Evolutionary conservation across 2,329 filamentous ascomycete species (phyloP), one percentile per base, ranked within the genome.

Genomic region (Hirsutella rhossiliensis): DNA sequence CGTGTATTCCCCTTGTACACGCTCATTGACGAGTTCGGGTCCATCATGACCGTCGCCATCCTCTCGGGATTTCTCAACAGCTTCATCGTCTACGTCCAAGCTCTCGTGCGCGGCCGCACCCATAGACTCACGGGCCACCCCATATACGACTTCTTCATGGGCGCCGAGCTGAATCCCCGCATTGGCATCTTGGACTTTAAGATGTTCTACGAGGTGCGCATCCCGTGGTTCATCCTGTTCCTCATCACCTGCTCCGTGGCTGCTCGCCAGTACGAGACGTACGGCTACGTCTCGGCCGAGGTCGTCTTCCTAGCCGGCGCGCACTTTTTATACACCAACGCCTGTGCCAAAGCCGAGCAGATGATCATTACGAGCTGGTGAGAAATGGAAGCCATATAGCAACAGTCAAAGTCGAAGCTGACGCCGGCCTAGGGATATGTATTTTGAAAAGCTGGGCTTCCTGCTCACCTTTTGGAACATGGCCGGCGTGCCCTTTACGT

Each of bases 401-500:
- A 23, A 7, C 7, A 7, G 4, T 23, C 7, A 23, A 4, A 23
- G 23, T 7, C 23, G 23, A 23, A n/a, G 23, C 27, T 18, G 8
- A 19, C 43, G 38, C 40, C 32, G 20, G 36, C 11, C 20, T 28
- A 62, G 60, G 82, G 87, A 94, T 57, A 94, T 95, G 83, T 94
- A 92, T 71, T 89, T 87, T 56, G 87, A 94, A 71, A 94, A 94
- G 68, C 88, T 85, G 76, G 87, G 87, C 44, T 94, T 94, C 71
- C 94, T 94, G 87, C 76, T 94, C 51, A 94, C 90, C 62, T 94
- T 94, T 76, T 94, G 87, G 87, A 94, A 94, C 66, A 71, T 94
- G 62, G 87, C 88, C 40, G 88, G 87, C 52, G 88, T 94, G 19
- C 87, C 87, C 12, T 73, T 94, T 42, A 87, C 80, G 44, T 94